Conservation (phyloP, 2,329 filamentous ascomycete genomes). For the Fusarium pilosicola region DNA sequence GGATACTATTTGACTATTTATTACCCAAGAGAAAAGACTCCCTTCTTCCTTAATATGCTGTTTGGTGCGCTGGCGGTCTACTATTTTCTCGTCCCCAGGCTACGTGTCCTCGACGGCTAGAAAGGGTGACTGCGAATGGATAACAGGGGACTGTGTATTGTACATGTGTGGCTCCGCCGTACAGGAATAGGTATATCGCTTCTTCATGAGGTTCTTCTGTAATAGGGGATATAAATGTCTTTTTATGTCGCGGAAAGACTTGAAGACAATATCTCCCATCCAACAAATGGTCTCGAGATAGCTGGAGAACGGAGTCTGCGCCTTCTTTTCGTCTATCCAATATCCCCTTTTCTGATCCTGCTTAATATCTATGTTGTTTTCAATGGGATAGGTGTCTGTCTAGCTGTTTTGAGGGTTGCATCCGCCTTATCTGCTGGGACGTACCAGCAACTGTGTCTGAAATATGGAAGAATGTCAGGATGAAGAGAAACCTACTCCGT, state of each 20-base stretch:
- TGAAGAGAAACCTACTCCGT: slow-evolving; percentile 49
- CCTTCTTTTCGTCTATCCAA: background rate
- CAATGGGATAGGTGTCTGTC: rapidly evolving
- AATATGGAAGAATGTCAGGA: slow-evolving; percentile 10
- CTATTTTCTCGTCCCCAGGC: background rate
- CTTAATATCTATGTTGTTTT: rapidly evolving
- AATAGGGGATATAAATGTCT: background rate
- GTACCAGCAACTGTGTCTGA: background rate
- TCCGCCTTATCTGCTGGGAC: background rate
- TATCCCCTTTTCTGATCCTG: background rate
- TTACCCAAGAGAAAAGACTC: background rate
- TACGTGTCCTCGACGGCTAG: background rate
- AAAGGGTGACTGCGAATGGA: background rate
- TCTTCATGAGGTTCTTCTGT: background rate
- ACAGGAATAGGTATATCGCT: background rate
- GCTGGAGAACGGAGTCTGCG: background rate
- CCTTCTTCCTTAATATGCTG: background rate
- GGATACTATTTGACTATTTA: background rate
- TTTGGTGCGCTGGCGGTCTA: background rate
- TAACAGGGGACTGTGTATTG: background rate
- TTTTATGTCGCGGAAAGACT: background rate
- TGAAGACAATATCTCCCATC: background rate
- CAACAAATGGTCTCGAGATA: background rate
- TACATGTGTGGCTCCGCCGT: background rate
- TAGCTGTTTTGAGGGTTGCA: background rate